A percentile compares a stretch with the other conserved stretches of the same genome.
These are phyloP conservation scores for Ophiostoma australiae DNA, from an alignment of 2,329 filamentous ascomycete species.

Conservation along the genomic window DNA sequence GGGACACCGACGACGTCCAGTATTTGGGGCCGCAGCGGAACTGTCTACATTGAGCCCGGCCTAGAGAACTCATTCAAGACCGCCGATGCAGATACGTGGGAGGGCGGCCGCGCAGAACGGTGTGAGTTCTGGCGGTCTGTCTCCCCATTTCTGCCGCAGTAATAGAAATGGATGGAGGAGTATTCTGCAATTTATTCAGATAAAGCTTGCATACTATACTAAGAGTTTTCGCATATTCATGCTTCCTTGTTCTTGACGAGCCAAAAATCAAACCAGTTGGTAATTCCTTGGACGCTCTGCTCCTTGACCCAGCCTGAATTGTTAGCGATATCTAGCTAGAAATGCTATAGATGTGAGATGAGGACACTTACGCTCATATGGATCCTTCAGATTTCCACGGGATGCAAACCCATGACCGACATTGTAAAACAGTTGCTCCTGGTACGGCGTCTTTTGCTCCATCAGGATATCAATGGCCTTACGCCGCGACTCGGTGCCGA, in stretches of 20 bases:
- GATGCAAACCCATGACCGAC: constrained; percentile 38
- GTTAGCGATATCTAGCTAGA: not conserved
- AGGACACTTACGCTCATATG: constrained; percentile 36
- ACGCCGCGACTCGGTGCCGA: constrained; percentile 37
- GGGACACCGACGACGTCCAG: not conserved
- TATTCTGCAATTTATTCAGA: not conserved
- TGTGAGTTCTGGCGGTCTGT: constrained; percentile 39
- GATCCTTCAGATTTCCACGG: constrained; percentile 32
- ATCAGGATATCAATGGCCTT: constrained; percentile 42
- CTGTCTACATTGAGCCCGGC: constrained; percentile 31
- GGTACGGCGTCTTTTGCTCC: constrained; percentile 45
- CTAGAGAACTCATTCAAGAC: constrained; percentile 36
- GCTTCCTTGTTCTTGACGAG: constrained; percentile 16
- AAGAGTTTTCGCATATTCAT: not conserved
- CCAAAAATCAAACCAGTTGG: constrained; percentile 29
- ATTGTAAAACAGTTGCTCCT: constrained; percentile 58
- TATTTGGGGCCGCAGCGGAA: constrained; percentile 14
- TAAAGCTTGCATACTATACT: not conserved
- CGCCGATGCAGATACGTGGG: constrained; percentile 41
- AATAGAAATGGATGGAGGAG: not conserved
- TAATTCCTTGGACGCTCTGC: constrained; percentile 28
- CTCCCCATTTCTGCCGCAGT: not conserved
- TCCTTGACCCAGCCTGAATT: constrained; percentile 28
- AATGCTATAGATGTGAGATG: constrained; percentile 12
- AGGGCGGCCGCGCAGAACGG: constrained; percentile 39